Percentiles rank a stretch among this genome's conserved stretches.
These are phyloP conservation scores for Thelephora terrestris DNA, from an alignment of 1,284 basidiomycete genomes.

Conservation along the genomic window DNA sequence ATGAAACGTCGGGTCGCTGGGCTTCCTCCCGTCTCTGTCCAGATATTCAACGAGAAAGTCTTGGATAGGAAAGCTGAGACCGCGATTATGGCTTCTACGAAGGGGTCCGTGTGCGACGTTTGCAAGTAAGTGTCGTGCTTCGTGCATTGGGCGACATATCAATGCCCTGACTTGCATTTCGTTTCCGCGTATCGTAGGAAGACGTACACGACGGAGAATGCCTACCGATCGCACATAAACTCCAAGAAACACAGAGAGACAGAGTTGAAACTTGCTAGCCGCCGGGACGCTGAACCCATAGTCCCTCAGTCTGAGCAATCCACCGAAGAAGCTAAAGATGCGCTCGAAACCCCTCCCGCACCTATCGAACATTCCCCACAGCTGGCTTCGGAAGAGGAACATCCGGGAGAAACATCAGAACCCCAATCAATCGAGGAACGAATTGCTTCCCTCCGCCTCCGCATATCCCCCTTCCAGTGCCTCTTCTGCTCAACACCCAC, in stretches of 20 bases:
- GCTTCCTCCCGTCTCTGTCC: constrained; percentile 76
- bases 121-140: constrained; percentile 58
- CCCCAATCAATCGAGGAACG: constrained; percentile 55
- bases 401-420: constrained; percentile 15
- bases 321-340: constrained; percentile 2
- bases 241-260: constrained; percentile 90
- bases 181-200: constrained; percentile 46
- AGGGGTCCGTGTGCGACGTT: constrained; percentile 61
- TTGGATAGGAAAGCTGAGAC: constrained; percentile 68
- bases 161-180: constrained; percentile 2
- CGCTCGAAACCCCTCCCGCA: constrained; percentile 3
- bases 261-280: constrained; percentile 41
- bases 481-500: constrained; percentile 74
- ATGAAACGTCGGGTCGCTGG: constrained; percentile 94
- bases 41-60: constrained; percentile 89
- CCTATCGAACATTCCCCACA: not conserved
- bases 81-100: constrained; percentile 54
- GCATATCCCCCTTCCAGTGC: constrained; percentile 55
- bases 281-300: constrained; percentile 7
- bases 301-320: constrained; percentile 6
- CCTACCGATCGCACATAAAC: constrained; percentile 78
- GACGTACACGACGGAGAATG: constrained; percentile 82
- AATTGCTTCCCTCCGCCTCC: constrained; percentile 66
- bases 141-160: not conserved
- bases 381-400: not conserved